Conservation (phyloP, 208 protist species). For the Leishmania gerbilli region DNA sequence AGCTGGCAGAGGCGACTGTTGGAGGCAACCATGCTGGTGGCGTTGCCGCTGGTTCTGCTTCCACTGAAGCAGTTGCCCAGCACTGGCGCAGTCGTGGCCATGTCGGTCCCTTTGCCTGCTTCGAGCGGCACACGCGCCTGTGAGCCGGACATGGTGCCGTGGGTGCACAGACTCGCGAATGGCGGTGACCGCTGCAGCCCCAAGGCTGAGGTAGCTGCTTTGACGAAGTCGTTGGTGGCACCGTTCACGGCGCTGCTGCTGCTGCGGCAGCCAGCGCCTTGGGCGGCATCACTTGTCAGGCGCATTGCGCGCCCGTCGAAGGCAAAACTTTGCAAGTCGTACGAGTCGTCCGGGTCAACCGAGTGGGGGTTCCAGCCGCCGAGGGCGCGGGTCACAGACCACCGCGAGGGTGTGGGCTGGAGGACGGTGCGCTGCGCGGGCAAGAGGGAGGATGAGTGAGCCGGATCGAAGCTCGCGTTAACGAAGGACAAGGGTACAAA, state of each 20-base stretch:
- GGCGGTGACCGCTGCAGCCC: not conserved
- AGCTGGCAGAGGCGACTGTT: not conserved
- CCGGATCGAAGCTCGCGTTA: not conserved
- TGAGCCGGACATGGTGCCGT: not conserved
- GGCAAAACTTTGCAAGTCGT: conserved; percentile 18
- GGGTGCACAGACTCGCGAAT: not conserved
- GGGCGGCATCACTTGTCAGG: conserved; percentile 5
- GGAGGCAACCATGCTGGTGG: not conserved
- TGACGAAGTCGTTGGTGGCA: conserved; percentile 17
- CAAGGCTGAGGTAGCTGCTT: conserved; percentile 8
- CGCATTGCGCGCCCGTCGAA: conserved; percentile 16
- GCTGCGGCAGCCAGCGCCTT: not conserved
- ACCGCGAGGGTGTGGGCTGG: not conserved
- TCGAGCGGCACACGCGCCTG: not conserved
- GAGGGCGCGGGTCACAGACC: not conserved
- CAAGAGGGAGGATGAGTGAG: not conserved
- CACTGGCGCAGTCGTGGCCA: not conserved
- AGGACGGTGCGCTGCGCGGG: not conserved
- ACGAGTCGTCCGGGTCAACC: conserved; percentile 5
- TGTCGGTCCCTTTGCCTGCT: not conserved
- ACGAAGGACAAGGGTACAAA: conserved; percentile 20
- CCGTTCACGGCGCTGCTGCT: conserved; percentile 5
- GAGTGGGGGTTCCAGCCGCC: conserved; percentile 4
- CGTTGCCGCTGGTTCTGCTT: not conserved
- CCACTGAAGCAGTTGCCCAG: not conserved